Percentiles rank a stretch among this genome's conserved stretches.
These are phyloP conservation scores for Rhodotorula sphaerocarpa DNA, from an alignment of 768 basidiomycete genomes.

Conservation along the genomic window DNA sequence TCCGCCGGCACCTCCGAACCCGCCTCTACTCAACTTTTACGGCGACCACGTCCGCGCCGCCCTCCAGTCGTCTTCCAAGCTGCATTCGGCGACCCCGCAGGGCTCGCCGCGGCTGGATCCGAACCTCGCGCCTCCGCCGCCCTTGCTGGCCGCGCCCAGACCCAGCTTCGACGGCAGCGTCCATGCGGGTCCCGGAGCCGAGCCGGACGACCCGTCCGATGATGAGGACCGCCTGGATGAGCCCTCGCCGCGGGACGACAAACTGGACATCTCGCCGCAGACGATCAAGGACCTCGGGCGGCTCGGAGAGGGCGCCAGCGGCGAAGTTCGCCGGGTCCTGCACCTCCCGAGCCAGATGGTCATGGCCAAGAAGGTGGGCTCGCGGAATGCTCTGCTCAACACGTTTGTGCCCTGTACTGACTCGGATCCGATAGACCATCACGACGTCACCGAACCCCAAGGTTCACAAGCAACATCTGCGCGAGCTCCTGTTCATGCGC, in stretches of 20 bases:
- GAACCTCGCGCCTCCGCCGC: not conserved
- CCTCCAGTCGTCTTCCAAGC: not conserved
- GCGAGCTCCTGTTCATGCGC: constrained; percentile 84
- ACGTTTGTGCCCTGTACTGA: too few species aligned
- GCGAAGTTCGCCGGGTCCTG: constrained; percentile 87
- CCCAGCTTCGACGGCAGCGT: constrained; percentile 8
- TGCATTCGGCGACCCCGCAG: not conserved
- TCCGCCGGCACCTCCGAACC: not conserved
- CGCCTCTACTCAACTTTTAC: not conserved
- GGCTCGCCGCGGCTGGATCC: not conserved
- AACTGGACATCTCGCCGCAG: constrained; percentile 30
- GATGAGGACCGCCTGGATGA: constrained; percentile 5
- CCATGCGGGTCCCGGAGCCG: not conserved
- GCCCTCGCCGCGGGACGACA: too few species aligned
- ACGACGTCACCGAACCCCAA: constrained; percentile 82
- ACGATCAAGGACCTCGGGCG: constrained; percentile 66
- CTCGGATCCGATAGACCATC: constrained; percentile 51
- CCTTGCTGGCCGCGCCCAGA: not conserved
- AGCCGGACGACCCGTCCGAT: constrained; percentile 10
- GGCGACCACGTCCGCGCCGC: constrained; percentile 13
- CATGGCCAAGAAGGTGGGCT: constrained; percentile 72
- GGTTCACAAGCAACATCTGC: constrained; percentile 64
- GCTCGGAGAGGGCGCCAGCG: constrained; percentile 90
- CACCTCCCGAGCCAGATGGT: constrained; percentile 69
- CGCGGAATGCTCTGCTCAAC: too few species aligned